Evolutionary conservation across 2,329 filamentous ascomycete genomes (phyloP).

Genomic region (Fusarium stilboides): DNA sequence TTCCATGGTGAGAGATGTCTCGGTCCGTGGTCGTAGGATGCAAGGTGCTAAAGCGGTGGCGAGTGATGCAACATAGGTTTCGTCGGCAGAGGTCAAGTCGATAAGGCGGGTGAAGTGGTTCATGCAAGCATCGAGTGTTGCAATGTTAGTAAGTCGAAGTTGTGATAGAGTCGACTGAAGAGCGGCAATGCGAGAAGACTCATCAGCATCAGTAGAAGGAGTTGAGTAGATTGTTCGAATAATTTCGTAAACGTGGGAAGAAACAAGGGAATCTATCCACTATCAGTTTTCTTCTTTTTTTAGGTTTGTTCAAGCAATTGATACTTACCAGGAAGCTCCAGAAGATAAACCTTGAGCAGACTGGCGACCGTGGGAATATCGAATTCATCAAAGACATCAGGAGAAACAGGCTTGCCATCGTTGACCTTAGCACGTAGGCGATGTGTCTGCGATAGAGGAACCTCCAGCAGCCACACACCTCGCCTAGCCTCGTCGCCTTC

Average conservation of each 20-base stretch:
- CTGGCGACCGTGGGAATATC: conserved; percentile 96
- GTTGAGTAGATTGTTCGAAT: conserved; percentile 96
- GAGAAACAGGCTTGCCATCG: conserved; percentile 83
- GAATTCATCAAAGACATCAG: conserved; percentile 85
- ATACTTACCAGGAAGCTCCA: conserved; percentile 89
- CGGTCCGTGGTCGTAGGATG: conserved; percentile 86
- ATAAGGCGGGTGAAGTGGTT: conserved; percentile 98
- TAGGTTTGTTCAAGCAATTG: not conserved
- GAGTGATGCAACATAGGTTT: conserved; percentile 83
- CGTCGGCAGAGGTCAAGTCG: conserved; percentile 95
- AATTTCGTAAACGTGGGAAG: conserved; percentile 98
- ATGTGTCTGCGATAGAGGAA: conserved; percentile 87
- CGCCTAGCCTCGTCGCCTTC: conserved; percentile 95
- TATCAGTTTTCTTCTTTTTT: conserved; percentile 45
- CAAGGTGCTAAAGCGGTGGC: conserved; percentile 85
- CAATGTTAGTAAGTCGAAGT: conserved; percentile 95
- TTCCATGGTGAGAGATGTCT: conserved; percentile 94
- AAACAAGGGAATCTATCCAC: conserved; percentile 89
- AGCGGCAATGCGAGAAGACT: conserved; percentile 86
- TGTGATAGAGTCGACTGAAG: conserved; percentile 97
- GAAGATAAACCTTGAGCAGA: conserved; percentile 91
- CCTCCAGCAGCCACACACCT: conserved; percentile 94
- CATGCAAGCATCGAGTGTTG: conserved; percentile 97
- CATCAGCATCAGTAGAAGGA: conserved; percentile 80
- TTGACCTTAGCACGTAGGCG: conserved; percentile 87